Evolutionary conservation across 2,329 filamentous ascomycete species (phyloP).

Genomic region (Davidsoniella eucalypti): DNA sequence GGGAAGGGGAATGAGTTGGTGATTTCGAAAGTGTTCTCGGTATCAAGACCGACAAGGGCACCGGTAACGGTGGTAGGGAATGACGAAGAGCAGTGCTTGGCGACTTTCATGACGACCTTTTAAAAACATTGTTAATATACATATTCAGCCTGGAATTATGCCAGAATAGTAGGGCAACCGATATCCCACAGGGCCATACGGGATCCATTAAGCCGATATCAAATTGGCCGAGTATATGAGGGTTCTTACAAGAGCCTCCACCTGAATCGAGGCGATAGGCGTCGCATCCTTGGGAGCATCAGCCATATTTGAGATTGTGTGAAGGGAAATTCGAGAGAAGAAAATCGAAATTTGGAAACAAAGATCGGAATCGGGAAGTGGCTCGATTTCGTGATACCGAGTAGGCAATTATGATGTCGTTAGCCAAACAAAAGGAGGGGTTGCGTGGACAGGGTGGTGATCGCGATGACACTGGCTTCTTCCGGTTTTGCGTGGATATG

Average conservation of each 20-base stretch:
- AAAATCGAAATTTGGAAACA: background rate
- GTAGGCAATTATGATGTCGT: background rate
- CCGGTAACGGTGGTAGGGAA: slow-evolving; percentile 86
- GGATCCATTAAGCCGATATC: slow-evolving; percentile 18
- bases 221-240: slow-evolving; percentile 13
- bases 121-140: background rate
- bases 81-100: slow-evolving; percentile 77
- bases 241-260: slow-evolving; percentile 72
- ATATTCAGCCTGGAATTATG: background rate
- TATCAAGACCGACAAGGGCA: slow-evolving; percentile 85
- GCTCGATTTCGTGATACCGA: background rate
- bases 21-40: slow-evolving; percentile 63
- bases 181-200: background rate
- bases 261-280: slow-evolving; percentile 74
- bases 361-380: background rate
- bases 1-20: slow-evolving; percentile 95
- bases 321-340: background rate
- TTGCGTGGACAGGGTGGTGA: slow-evolving; percentile 4
- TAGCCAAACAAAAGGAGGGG: background rate
- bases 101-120: slow-evolving; percentile 92
- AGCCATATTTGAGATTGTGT: slow-evolving; percentile 29
- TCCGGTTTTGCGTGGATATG: slow-evolving; percentile 11
- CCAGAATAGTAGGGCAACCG: background rate
- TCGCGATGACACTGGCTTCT: slow-evolving; percentile 8
- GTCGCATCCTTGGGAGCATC: slow-evolving; percentile 42